A percentile compares a stretch with the other conserved stretches of the same genome.
Conservation (phyloP, 2,329 filamentous ascomycete species). For the Fusarium algeriense region DNA sequence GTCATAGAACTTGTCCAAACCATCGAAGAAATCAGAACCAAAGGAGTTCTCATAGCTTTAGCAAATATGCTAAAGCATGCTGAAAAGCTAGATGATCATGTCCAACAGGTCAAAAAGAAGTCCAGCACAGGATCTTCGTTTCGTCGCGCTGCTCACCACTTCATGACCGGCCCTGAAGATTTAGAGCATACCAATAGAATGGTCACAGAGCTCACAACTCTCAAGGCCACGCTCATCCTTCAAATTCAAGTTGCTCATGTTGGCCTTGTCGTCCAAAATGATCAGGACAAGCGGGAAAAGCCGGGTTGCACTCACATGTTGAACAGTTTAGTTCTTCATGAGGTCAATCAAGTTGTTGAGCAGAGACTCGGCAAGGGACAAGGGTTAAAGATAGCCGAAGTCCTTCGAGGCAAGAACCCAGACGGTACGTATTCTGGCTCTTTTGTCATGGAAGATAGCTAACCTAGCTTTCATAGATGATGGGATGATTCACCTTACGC, state of each 20-base stretch:
- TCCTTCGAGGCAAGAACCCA: not conserved
- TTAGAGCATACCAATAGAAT: not conserved
- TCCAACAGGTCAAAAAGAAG: not conserved
- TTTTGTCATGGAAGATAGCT: not conserved
- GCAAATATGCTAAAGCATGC: conserved; percentile 4
- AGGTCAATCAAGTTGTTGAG: conserved; percentile 4
- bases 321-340: not conserved
- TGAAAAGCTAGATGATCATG: not conserved
- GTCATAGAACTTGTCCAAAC: conserved; percentile 6
- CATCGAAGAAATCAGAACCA: not conserved
- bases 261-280: not conserved
- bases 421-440: not conserved
- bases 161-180: conserved; percentile 10
- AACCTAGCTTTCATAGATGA: not conserved
- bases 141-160: not conserved
- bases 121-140: not conserved
- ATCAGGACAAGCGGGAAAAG: not conserved
- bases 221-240: conserved; percentile 2
- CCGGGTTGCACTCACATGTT: not conserved
- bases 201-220: not conserved
- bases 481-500: conserved; percentile 5
- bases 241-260: conserved; percentile 8
- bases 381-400: not conserved
- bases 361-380: conserved; percentile 6
- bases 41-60: not conserved